These are phyloP conservation scores for Plasmodium coatneyi DNA, from an alignment of 169 alveolate species.

Conservation along the genomic window DNA sequence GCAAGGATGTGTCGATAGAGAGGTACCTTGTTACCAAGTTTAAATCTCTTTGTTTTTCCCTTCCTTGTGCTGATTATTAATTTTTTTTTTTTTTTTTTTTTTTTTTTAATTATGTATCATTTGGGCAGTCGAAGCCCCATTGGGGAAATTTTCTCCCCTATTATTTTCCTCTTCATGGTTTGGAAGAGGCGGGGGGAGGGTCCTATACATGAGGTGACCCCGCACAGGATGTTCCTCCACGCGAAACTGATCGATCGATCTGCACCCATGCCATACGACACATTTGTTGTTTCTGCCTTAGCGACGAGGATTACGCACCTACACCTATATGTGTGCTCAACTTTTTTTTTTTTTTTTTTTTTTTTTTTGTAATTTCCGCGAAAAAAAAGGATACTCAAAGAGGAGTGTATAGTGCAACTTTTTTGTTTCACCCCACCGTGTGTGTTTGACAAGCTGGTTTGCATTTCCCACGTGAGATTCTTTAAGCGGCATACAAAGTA, in stretches of 20 bases:
- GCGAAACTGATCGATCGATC: neutral
- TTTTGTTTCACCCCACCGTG: neutral
- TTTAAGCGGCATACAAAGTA: neutral
- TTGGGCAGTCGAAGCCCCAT: neutral
- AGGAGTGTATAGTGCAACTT: neutral
- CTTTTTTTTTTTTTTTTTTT: neutral
- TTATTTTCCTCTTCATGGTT: neutral
- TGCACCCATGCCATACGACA: neutral
- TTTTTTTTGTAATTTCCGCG: neutral
- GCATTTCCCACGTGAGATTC: neutral
- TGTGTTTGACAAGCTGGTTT: neutral
- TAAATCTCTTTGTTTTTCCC: too few relatives aligned
- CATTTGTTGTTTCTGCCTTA: neutral
- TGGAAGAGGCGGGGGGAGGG: neutral
- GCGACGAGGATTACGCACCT: neutral
- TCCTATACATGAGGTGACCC: neutral
- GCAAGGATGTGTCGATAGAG: too few relatives aligned
- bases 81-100: constrained; percentile 4
- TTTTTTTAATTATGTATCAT: neutral
- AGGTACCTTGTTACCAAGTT: too few relatives aligned
- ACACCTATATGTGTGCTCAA: neutral
- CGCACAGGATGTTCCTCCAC: neutral
- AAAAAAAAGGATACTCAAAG: neutral
- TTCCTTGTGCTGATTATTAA: too few relatives aligned
- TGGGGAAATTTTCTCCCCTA: neutral